phyloP scores from a whole-genome alignment of 78 protist genomes.

The Pelomyxa schiedti region DNA sequence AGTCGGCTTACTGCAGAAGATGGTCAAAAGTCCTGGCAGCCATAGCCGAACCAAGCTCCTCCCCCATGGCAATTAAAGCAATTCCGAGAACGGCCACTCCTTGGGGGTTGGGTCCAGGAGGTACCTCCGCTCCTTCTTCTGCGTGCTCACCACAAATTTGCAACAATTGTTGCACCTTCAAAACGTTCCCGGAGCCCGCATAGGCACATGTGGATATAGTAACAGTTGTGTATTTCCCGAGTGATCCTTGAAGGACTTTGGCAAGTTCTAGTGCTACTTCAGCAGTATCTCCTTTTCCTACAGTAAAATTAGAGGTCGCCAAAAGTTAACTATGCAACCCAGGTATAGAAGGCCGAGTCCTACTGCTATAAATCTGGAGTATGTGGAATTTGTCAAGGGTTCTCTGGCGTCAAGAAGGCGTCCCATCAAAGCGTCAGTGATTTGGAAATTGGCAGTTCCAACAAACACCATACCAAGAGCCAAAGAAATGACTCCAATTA shows the following conservation, averaged over 20 bases:
- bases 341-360: conserved; percentile 74
- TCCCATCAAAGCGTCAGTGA: conserved; percentile 38
- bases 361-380: conserved; percentile 40
- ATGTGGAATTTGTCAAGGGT: background rate
- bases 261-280: conserved; percentile 65
- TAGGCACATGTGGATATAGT: conserved; percentile 86
- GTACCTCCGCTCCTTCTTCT: conserved; percentile 8
- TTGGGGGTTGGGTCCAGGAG: conserved; percentile 17
- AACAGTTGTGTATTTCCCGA: conserved; percentile 39
- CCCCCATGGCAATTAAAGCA: conserved; percentile 92
- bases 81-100: conserved; percentile 80
- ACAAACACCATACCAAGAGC: conserved; percentile 79
- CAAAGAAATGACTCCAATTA: conserved; percentile 68
- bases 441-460: conserved; percentile 75
- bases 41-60: conserved; percentile 91
- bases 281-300: conserved; percentile 57
- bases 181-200: conserved; percentile 95
- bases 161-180: conserved; percentile 79
- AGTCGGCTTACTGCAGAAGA: conserved; percentile 70
- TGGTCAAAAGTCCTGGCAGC: conserved; percentile 76
- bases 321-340: conserved; percentile 5
- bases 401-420: conserved; percentile 34
- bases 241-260: conserved; percentile 42
- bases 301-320: background rate
- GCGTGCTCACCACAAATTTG: conserved; percentile 62